Evolutionary conservation across 805 yeast genomes (phyloP), one percentile per base, ranked within the genome.

Genomic region (Candida pini): DNA sequence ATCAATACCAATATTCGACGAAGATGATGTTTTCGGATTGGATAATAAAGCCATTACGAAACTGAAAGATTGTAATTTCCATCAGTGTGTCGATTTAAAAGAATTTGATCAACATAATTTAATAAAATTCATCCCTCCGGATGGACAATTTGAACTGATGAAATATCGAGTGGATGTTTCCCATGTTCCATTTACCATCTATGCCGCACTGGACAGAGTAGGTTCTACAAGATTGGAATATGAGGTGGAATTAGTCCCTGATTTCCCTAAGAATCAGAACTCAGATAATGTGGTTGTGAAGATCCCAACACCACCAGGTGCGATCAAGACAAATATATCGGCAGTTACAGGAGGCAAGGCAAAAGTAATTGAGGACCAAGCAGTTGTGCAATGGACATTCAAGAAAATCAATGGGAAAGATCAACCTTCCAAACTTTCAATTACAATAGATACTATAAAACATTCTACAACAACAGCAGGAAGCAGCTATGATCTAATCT

Each of bases 71-170:
- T 78, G 84, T 47, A 85, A 81, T 44, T 82, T 87, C 59, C 96
- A 87, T 58, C 90, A 85, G 48, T 84, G 95, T 57, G 96, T 87
- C 18, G 76, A 80, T 41, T 64, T 86, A 36, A 73, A 74, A 38
- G 71, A 74, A 45, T 85, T 81, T 56, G 87, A 83, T 41, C 53
- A 66, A 15, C 78, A 80, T 18, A 64, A 82, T 26, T 62, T 73
- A 17, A 81, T 88, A 38, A 74, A 71, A 30, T 87, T 88, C 44
- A 66, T 78, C 9, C 96, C 96, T 3, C 96, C 96, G 2, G 95
- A 87, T 59, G 95, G 95, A 1, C 75, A 77, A 33, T 84, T 86
- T 53, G 90, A 86, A 56, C 69, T 88, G 40, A 79, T 88, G 89
- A 68, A 75, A 23, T 88, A 87, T 58, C 65, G 80, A 36, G 58